These are phyloP conservation scores for Neopestalotiopsis sp. DNA, from an alignment of 2,329 filamentous ascomycete species.

Conservation along the genomic window DNA sequence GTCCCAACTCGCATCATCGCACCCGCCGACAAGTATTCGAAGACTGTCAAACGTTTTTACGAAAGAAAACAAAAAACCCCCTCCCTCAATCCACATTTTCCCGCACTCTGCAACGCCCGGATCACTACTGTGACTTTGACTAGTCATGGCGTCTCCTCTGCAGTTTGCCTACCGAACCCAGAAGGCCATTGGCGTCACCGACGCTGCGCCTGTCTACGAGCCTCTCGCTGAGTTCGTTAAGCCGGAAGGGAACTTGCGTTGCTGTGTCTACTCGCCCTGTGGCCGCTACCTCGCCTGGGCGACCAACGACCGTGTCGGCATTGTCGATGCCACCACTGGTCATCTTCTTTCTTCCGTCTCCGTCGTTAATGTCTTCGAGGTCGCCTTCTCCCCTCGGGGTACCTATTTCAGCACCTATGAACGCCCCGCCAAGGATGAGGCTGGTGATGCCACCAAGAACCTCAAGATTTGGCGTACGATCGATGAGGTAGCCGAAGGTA, in stretches of 20 bases:
- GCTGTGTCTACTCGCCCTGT: conserved; percentile 93
- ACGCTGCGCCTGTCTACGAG: conserved; percentile 89
- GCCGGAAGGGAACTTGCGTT: conserved; percentile 93
- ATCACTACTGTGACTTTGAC: conserved; percentile 76
- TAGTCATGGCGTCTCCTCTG: conserved; percentile 92
- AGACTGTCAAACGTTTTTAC: conserved; percentile 9
- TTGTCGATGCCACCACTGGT: conserved; percentile 82
- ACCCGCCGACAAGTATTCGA: neutral
- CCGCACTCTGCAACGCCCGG: conserved; percentile 14
- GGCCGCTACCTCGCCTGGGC: conserved; percentile 97
- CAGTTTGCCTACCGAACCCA: conserved; percentile 98
- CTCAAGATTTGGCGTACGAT: conserved; percentile 93
- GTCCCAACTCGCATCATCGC: neutral
- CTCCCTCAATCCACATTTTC: neutral
- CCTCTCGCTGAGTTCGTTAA: conserved; percentile 81
- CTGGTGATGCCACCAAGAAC: conserved; percentile 93
- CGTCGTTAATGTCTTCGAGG: conserved; percentile 86
- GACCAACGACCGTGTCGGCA: conserved; percentile 82
- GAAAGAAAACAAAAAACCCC: conserved; percentile 6
- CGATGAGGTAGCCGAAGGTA: conserved; percentile 67
- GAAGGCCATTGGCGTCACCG: conserved; percentile 93
- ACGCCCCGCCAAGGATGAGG: conserved; percentile 88
- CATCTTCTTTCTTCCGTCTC: conserved; percentile 76
- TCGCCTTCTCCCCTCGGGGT: conserved; percentile 91
- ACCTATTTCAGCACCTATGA: conserved; percentile 98